phyloP scores from a whole-genome alignment of 768 basidiomycete genomes.

The Pulveroboletus sp. region DNA sequence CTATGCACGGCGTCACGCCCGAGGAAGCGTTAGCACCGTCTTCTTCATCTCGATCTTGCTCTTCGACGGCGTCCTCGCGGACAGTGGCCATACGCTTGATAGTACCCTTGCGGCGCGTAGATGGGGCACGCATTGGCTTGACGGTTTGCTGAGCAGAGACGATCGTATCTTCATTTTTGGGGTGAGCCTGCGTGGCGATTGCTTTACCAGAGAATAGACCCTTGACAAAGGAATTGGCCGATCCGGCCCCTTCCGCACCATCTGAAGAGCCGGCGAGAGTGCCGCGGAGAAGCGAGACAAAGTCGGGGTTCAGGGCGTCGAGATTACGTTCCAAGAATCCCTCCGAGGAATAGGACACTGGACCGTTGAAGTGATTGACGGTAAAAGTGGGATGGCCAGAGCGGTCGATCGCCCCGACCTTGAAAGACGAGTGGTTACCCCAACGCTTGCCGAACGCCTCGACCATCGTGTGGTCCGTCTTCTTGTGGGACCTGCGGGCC shows the following conservation, averaged over 20 bases:
- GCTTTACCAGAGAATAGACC: slow-evolving; percentile 85
- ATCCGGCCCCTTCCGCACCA: slow-evolving; percentile 68
- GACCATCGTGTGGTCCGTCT: slow-evolving; percentile 92
- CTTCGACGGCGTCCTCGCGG: slow-evolving; percentile 30
- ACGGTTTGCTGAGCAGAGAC: slow-evolving; percentile 91
- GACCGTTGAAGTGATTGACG: slow-evolving; percentile 86
- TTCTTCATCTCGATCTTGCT: slow-evolving; percentile 52
- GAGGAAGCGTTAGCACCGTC: slow-evolving; percentile 32
- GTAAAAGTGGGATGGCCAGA: slow-evolving; percentile 86
- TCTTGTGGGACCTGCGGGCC: slow-evolving; percentile 79
- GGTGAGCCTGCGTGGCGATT: slow-evolving; percentile 91
- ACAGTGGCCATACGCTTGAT: slow-evolving; percentile 50
- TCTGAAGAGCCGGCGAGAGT: slow-evolving; percentile 33
- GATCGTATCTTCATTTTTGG: slow-evolving; percentile 91
- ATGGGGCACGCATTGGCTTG: slow-evolving; percentile 93
- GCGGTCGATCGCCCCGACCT: slow-evolving; percentile 70
- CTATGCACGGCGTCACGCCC: slow-evolving; percentile 61
- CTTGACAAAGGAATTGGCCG: slow-evolving; percentile 88
- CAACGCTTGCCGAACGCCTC: slow-evolving; percentile 93
- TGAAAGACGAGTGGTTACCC: slow-evolving; percentile 93
- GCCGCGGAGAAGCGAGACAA: slow-evolving; percentile 85
- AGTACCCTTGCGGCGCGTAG: slow-evolving; percentile 78
- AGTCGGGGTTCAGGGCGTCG: slow-evolving; percentile 89
- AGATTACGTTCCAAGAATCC: slow-evolving; percentile 86
- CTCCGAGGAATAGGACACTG: slow-evolving; percentile 90